Base-by-base conservation (phyloP, 352 stramenopile genomes). In the Pythium vanterpoolii region DNA sequence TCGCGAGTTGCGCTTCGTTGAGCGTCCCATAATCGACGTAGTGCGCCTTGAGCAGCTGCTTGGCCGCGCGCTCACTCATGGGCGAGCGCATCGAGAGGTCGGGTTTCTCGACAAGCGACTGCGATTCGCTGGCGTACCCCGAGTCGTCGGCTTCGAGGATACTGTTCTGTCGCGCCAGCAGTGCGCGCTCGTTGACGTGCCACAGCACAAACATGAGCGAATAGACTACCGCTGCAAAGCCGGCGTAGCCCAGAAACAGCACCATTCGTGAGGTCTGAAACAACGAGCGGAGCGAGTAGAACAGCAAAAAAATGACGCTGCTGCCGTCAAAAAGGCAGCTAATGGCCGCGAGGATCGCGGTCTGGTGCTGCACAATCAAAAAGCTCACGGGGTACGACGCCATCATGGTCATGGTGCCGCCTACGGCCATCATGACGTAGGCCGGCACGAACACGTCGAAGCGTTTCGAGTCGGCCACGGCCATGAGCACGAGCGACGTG, bases 131-230 rank as follows among this genome's bases (percentile, higher is more conserved):
- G 6, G 6, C 34, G 11, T 58, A 52, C 24, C 73, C 62, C 8
- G 57, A 34, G 18, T 56, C 36, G 0, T 30, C 31, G 6, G 34
- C 42, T 19, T 60, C 33, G 1, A 50, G 44, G 4, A 60, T 7
- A 28, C 47, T 64, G 28, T 40, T 36, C 18, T 64, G 56, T n/a
- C 34, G 9, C 34, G 8, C 34, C 30, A 91, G 54, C 19, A 42
- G 34, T 4, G 69, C 79, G 38, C 69, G 59, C 55, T 93, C 83
- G 45, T 93, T 96, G 8, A 86, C 45, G 21, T 87, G 71, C 86
- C 86, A 96, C 8, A 96, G 68, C 33, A 71, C 73, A 23, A 94
- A 71, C 13, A 95, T 62, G 44, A 76, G 13, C n/a, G 71, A 19
- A 53, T 95, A 93, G n/a, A 96, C 43, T 0, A 42, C 36, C 0